phyloP scores from a whole-genome alignment of 768 basidiomycete genomes.

The Mycena vulgaris region DNA sequence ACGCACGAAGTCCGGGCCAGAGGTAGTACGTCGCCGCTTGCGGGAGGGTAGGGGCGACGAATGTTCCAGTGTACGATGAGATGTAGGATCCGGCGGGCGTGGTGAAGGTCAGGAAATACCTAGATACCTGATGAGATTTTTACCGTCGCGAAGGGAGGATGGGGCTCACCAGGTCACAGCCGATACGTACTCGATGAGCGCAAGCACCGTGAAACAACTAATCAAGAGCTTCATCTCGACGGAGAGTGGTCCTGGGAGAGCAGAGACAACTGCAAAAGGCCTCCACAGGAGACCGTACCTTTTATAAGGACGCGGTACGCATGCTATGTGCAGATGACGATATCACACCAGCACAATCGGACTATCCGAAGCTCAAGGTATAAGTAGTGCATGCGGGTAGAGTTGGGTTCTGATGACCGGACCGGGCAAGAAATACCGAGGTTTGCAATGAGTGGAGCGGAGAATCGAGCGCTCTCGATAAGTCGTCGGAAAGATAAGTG shows the following conservation, averaged over 20 bases:
- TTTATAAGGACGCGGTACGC: constrained; percentile 3
- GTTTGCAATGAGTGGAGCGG: background rate
- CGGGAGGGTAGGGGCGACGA: constrained; percentile 30
- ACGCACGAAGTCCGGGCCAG: constrained; percentile 35
- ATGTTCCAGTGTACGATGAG: constrained; percentile 27
- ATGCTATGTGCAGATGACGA: constrained; percentile 12
- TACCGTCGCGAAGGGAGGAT: background rate
- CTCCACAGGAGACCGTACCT: background rate
- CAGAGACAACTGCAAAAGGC: background rate
- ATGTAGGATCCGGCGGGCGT: constrained; percentile 33
- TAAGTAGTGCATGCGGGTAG: background rate
- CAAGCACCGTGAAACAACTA: background rate
- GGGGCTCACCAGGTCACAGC: constrained; percentile 24
- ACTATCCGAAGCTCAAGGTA: constrained; percentile 12
- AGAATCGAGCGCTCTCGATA: background rate
- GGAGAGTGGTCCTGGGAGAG: background rate
- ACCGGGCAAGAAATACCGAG: constrained; percentile 23
- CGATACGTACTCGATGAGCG: constrained; percentile 9
- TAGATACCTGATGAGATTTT: background rate
- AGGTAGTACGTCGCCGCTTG: constrained; percentile 35
- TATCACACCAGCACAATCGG: constrained; percentile 14
- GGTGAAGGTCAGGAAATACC: constrained; percentile 34
- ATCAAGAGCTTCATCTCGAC: constrained; percentile 7
- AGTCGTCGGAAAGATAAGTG: background rate
- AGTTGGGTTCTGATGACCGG: background rate